These are phyloP conservation scores for Benincasa hispida DNA, from an alignment of 306 rosid genomes.

Conservation along the genomic window DNA sequence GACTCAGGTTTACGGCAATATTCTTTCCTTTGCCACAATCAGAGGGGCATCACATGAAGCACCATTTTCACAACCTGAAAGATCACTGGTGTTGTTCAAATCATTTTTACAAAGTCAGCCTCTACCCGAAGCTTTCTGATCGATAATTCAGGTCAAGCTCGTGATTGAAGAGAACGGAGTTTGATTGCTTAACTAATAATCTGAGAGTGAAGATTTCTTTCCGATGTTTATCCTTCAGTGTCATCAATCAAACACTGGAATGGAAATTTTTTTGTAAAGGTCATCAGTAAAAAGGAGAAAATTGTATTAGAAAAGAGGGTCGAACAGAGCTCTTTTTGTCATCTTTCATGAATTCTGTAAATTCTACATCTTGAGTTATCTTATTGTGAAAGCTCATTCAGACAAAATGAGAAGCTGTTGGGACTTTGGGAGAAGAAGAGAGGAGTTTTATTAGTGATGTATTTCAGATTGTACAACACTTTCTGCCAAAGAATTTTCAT, in stretches of 20 bases:
- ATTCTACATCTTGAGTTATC: background rate
- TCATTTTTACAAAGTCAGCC: conserved; percentile 57
- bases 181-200: conserved; percentile 14
- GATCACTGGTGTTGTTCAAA: conserved; percentile 72
- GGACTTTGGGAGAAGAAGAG: background rate
- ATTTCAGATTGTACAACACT: background rate
- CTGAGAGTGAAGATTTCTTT: conserved; percentile 18
- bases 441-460: background rate
- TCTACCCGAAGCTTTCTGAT: conserved; percentile 51
- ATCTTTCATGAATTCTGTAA: background rate
- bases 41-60: conserved; percentile 97
- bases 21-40: conserved; percentile 77
- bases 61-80: conserved; percentile 92
- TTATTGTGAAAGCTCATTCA: background rate
- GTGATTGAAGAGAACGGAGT: conserved; percentile 31
- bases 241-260: conserved; percentile 18
- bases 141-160: conserved; percentile 10
- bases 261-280: conserved; percentile 26
- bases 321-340: conserved; percentile 1
- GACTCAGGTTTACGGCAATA: conserved; percentile 89
- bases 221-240: conserved; percentile 16
- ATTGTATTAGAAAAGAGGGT: background rate
- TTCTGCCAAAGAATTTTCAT: background rate
- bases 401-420: background rate
- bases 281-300: conserved; percentile 8